Evolutionary conservation across 2,329 filamentous ascomycete species (phyloP).

Genomic region (Remersonia thermophila): DNA sequence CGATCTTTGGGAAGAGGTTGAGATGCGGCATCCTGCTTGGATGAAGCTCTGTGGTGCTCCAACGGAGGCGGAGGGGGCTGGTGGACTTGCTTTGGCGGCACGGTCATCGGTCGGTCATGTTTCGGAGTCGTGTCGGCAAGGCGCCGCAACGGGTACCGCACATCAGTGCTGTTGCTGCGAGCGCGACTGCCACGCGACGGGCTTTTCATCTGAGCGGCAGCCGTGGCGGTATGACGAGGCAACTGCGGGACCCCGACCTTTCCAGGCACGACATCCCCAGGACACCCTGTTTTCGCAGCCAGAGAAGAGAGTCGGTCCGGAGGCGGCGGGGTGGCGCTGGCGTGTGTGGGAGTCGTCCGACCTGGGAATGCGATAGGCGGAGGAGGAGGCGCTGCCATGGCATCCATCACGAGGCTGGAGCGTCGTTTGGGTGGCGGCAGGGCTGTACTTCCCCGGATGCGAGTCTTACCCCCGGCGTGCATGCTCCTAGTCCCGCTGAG

Average conservation of each 20-base stretch:
- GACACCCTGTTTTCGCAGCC: slow-evolving; percentile 31
- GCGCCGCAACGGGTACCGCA: slow-evolving; percentile 5
- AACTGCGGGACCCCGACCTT: slow-evolving; percentile 12
- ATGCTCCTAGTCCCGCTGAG: slow-evolving; percentile 24
- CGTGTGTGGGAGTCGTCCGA: slow-evolving; percentile 19
- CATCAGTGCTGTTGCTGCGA: slow-evolving; percentile 18
- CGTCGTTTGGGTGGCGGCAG: no score
- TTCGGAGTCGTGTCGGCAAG: slow-evolving; percentile 8
- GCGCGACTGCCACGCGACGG: slow-evolving; percentile 14
- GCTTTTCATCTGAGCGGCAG: slow-evolving; percentile 18
- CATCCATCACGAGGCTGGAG: no score
- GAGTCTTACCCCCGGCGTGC: slow-evolving; percentile 18
- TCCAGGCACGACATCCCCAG: slow-evolving; percentile 12
- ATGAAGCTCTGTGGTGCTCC: slow-evolving; percentile 1
- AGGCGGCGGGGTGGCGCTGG: slow-evolving; percentile 29
- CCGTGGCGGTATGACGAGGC: slow-evolving; percentile 12
- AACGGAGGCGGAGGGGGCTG: slow-evolving; percentile 10
- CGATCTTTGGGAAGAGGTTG: slow-evolving; percentile 21
- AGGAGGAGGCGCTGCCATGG: slow-evolving; percentile 31
- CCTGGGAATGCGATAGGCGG: slow-evolving; percentile 28
- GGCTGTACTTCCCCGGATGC: no score
- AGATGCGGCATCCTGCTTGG: slow-evolving; percentile 9
- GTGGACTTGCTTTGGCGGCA: slow-evolving; percentile 14
- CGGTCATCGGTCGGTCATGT: slow-evolving; percentile 16
- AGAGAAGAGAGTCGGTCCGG: slow-evolving; percentile 43